These are phyloP conservation scores for Phytopythium aichiense DNA, from an alignment of 352 stramenopile genomes.

Conservation along the genomic window DNA sequence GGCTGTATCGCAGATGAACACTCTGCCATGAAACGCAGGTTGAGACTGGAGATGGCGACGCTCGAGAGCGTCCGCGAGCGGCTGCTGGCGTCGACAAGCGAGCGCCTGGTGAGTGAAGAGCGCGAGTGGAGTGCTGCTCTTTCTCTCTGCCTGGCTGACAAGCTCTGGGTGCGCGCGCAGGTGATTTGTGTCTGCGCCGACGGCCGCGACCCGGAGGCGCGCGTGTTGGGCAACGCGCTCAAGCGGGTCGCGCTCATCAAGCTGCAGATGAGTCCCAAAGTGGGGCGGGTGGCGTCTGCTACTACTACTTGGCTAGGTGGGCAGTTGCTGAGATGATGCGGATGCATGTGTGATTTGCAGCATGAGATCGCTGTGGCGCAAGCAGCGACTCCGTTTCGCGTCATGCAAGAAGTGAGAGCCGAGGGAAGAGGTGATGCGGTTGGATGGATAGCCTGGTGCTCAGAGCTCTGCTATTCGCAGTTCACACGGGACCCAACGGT, in stretches of 20 bases:
- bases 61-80: slow-evolving; percentile 1
- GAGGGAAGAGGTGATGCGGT: neutral
- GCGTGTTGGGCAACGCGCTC: slow-evolving; percentile 27
- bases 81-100: slow-evolving; percentile 9
- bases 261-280: slow-evolving; percentile 40
- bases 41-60: neutral
- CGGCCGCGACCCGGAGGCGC: slow-evolving; percentile 16
- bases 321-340: too few species aligned
- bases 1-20: neutral
- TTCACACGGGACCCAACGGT: slow-evolving; percentile 29
- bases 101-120: slow-evolving; percentile 32
- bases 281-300: slow-evolving; percentile 1
- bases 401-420: slow-evolving; percentile 31
- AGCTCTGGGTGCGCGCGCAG: slow-evolving; percentile 11
- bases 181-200: slow-evolving; percentile 47
- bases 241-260: slow-evolving; percentile 46
- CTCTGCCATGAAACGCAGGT: neutral
- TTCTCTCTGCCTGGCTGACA: slow-evolving; percentile 1
- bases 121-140: neutral
- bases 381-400: slow-evolving; percentile 15
- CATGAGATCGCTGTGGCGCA: slow-evolving; percentile 26
- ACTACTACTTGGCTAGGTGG: neutral
- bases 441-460: neutral
- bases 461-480: slow-evolving; percentile 8
- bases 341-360: slow-evolving; percentile 8